Evolutionary conservation across 1,284 basidiomycete species (phyloP).

Genomic region (Crucibulum parvulum): DNA sequence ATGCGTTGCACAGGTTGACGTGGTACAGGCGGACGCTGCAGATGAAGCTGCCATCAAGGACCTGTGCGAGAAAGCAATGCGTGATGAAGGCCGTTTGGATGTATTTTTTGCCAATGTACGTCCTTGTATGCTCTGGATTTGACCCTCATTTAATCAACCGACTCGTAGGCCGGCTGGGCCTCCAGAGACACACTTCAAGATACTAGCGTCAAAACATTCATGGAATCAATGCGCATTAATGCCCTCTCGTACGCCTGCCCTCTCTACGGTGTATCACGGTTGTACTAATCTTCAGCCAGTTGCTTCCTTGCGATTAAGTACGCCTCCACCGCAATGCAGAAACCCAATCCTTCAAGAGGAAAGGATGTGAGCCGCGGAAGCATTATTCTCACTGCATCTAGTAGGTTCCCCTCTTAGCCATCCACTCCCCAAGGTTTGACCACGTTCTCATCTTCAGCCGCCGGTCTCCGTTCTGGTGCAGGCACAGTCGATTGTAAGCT

Average conservation of each 20-base stretch:
- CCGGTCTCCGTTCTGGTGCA: slow-evolving; percentile 86
- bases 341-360: slow-evolving; percentile 65
- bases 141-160: background rate
- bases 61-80: slow-evolving; percentile 75
- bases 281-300: slow-evolving; percentile 45
- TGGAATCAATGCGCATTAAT: slow-evolving; percentile 84
- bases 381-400: slow-evolving; percentile 90
- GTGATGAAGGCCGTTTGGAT: slow-evolving; percentile 87
- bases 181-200: slow-evolving; percentile 54
- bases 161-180: slow-evolving; percentile 67
- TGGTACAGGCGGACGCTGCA: slow-evolving; percentile 82
- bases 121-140: background rate
- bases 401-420: slow-evolving; percentile 45
- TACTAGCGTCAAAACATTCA: slow-evolving; percentile 73
- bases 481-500: slow-evolving; percentile 85
- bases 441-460: slow-evolving; percentile 56
- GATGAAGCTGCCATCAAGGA: slow-evolving; percentile 75
- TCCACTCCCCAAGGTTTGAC: background rate
- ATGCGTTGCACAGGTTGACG: slow-evolving; percentile 62
- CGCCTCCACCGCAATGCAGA: slow-evolving; percentile 83
- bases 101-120: slow-evolving; percentile 94
- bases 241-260: slow-evolving; percentile 69
- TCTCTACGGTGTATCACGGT: background rate
- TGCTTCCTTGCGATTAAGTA: slow-evolving; percentile 93
- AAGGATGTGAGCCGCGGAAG: slow-evolving; percentile 80